Base-by-base conservation (phyloP, 805 yeast genomes). In the Candida methanosorbosa region DNA sequence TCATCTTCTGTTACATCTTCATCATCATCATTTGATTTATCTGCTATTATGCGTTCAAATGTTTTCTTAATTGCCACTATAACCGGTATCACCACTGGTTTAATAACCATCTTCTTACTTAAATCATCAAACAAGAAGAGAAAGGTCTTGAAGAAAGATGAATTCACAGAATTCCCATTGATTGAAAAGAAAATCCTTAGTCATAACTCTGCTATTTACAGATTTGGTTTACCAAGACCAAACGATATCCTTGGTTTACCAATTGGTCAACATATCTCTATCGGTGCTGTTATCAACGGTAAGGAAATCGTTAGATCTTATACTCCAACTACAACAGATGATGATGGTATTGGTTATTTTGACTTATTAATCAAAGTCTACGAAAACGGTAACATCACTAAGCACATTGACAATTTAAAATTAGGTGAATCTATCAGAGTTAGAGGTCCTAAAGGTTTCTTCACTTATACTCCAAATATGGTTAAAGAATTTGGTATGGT, bases 401-500 rank as follows among this genome's bases (percentile, higher is more conserved):
- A 75, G 50, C 64, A 72, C 54, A 73, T 90, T 36, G 81, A 80
- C 33, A 68, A 72, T 45, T 70, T 86, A 52, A 69, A 78, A 45
- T 65, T 87, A 39, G 96, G 96, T 44, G 94, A 88, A 48, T 54
- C 68, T 27, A 77, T 87, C 48, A 75, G 72, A 33, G 81, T 86
- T 38, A 73, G 82, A 54, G 95, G 97, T 20, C 97, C 97, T 48
- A 84, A 83, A 62, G 97, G 97, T 7, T 75, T 75, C 50, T 86
- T 83, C 68, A 71, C 77, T 41, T 88, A 88, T 63, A 66, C 75
- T 35, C 86, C 94, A 46, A 84, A 83, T 61, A 77, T 81, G 78
- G 78, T 73, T 38, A 64, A 69, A 38, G 69, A 72, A 40, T 68
- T 88, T 39, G 86, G 81, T 36, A 88, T 88, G 97, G 78, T 90